Conservation (phyloP, 2,329 filamentous ascomycete species). For the Exophiala mesophila region DNA sequence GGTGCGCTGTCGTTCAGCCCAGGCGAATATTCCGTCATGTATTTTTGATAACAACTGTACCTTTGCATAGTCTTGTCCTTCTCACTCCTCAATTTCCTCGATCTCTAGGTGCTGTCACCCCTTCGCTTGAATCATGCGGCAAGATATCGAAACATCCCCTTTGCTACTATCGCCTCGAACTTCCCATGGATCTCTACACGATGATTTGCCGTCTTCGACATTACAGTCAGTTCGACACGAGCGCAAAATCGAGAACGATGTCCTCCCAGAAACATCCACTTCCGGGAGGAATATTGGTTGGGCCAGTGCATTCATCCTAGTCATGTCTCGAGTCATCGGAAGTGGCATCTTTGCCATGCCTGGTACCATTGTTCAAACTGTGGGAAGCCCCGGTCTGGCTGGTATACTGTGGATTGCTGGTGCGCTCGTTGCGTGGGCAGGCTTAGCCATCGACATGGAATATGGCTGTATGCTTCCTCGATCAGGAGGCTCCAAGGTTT, state of each 20-base stretch:
- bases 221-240: constrained; percentile 28
- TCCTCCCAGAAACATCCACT: constrained; percentile 55
- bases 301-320: constrained; percentile 61
- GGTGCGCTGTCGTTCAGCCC: too few relatives aligned
- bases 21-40: too few relatives aligned
- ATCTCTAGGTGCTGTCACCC: too few relatives aligned
- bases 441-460: constrained; percentile 59
- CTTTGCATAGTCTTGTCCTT: too few relatives aligned
- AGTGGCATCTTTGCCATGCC: constrained; percentile 69
- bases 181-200: constrained; percentile 5
- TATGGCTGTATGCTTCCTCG: constrained; percentile 67
- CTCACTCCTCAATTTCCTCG: too few relatives aligned
- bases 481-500: constrained; percentile 65
- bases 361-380: constrained; percentile 60
- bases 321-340: constrained; percentile 64
- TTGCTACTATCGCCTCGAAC: constrained; percentile 16
- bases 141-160: constrained; percentile 18
- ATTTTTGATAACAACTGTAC: too few relatives aligned
- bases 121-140: too few relatives aligned
- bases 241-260: constrained; percentile 60
- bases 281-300: constrained; percentile 58
- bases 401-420: constrained; percentile 61
- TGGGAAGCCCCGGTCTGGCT: constrained; percentile 62
- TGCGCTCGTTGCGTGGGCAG: constrained; percentile 57
- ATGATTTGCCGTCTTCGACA: constrained; percentile 1